Evolutionary conservation across 345 rosid genomes (phyloP), one percentile per base, ranked within the genome.

Genomic region (Syzygium jambos): DNA sequence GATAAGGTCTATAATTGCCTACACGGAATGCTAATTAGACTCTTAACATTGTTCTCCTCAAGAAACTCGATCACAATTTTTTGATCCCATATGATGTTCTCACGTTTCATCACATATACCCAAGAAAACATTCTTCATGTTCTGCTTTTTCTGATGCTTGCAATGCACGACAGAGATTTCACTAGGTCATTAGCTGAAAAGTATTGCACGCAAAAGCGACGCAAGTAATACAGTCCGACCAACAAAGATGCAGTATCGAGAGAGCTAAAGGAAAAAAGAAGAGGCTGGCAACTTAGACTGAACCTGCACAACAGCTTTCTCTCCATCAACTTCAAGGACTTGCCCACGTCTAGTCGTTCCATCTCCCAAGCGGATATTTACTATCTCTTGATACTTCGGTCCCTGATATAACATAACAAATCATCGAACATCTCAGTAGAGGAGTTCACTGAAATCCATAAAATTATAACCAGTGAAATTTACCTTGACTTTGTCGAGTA

Each of bases 291-390:
- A 73, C 25, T 73, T 73, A 34, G 80, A 73, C 25, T 73, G 80
- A 73, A 97, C 99, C 98, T 97, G 99, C 49, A 97, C 98, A 88
- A 97, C 97, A 52, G 99, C 99, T 91, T 93, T 98, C 93, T 98
- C 99, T 34, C 99, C 99, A 86, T 98, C 98, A 83, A 97, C 99
- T 94, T 97, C 99, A 80, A 97, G 89, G 85, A 97, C 99, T 90
- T 97, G 98, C 91, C 99, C 99, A 90, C 99, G 98, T 85, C 99
- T 89, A 6, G 90, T 94, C 51, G 98, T 92, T 90, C 99, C 99
- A 93, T 98, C 95, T 52, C 98, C 99, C 89, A 98, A 89, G 2
- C 98, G 94, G 85, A 96, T 96, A 90, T 98, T 96, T 84, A 98
- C 99, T 88, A 98, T 98, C 91, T 98, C 99, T 87, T 98, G 98